phyloP scores from a whole-genome alignment of 768 basidiomycete species.

The Pisolithus marmoratus region DNA sequence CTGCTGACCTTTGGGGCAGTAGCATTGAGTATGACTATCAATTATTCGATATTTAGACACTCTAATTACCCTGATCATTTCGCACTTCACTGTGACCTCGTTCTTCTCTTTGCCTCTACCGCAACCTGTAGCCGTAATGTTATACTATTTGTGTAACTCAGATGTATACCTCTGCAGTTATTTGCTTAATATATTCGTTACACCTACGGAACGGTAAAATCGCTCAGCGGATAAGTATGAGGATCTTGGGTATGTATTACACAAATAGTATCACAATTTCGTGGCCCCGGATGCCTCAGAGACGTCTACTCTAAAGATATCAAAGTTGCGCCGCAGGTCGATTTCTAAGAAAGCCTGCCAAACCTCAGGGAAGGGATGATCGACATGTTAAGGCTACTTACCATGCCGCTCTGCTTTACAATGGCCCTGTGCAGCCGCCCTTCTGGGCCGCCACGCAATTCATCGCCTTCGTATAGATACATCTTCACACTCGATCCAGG shows the following conservation, averaged over 20 bases:
- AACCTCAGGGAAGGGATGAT: background rate
- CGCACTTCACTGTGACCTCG: background rate
- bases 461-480: constrained; percentile 67
- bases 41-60: constrained; percentile 38
- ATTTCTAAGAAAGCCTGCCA: constrained; percentile 47
- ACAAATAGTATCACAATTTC: background rate
- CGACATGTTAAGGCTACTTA: constrained; percentile 29
- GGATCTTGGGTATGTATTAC: background rate
- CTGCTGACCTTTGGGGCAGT: constrained; percentile 62
- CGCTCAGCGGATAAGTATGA: too few species aligned
- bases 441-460: constrained; percentile 52
- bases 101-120: background rate
- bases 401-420: constrained; percentile 44
- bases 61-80: background rate
- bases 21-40: constrained; percentile 69
- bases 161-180: too few species aligned
- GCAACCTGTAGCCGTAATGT: constrained; percentile 2
- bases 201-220: too few species aligned
- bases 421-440: constrained; percentile 57
- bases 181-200: too few species aligned
- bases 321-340: constrained; percentile 55
- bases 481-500: constrained; percentile 42
- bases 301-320: constrained; percentile 47
- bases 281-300: background rate
- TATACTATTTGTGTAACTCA: too few species aligned